phyloP scores from a whole-genome alignment of 768 basidiomycete species.

The Tricholoma hemisulphureum region DNA sequence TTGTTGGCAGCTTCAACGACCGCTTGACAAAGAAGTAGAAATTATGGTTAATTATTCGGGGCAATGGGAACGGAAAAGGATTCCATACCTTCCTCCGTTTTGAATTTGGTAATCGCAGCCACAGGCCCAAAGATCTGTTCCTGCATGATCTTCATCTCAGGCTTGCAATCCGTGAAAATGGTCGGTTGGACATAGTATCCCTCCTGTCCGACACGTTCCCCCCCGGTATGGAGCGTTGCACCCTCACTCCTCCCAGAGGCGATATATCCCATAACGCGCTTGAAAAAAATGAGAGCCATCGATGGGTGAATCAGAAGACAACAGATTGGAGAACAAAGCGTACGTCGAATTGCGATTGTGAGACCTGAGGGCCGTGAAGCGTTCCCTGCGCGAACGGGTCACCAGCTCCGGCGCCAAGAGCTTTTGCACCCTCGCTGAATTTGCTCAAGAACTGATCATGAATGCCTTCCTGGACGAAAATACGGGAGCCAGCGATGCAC shows the following conservation, averaged over 20 bases:
- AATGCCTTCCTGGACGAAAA: conserved; percentile 75
- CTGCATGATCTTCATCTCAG: conserved; percentile 63
- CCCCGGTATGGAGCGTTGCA: conserved; percentile 60
- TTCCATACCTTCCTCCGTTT: conserved; percentile 41
- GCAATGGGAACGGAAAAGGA: background rate
- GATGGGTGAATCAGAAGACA: background rate
- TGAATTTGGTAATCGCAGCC: conserved; percentile 67
- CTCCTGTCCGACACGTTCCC: conserved; percentile 50
- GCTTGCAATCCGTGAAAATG: conserved; percentile 59
- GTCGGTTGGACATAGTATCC: conserved; percentile 74
- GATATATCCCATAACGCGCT: conserved; percentile 72
- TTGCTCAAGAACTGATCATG: conserved; percentile 73
- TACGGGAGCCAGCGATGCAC: conserved; percentile 79
- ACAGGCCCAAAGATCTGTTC: conserved; percentile 81
- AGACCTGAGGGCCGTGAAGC: conserved; percentile 74
- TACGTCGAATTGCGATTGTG: conserved; percentile 64
- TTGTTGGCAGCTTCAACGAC: conserved; percentile 19
- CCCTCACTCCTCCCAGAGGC: conserved; percentile 64
- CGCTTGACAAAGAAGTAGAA: no score
- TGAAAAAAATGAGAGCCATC: conserved; percentile 18
- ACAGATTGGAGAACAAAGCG: conserved; percentile 15
- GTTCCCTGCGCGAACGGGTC: conserved; percentile 57
- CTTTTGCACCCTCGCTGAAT: conserved; percentile 49
- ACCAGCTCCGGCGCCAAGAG: conserved; percentile 48
- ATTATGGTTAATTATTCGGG: conserved; percentile 30